Evolutionary conservation across 495 filamentous ascomycete species (phyloP).

Genomic region (Pyronema omphalodes): DNA sequence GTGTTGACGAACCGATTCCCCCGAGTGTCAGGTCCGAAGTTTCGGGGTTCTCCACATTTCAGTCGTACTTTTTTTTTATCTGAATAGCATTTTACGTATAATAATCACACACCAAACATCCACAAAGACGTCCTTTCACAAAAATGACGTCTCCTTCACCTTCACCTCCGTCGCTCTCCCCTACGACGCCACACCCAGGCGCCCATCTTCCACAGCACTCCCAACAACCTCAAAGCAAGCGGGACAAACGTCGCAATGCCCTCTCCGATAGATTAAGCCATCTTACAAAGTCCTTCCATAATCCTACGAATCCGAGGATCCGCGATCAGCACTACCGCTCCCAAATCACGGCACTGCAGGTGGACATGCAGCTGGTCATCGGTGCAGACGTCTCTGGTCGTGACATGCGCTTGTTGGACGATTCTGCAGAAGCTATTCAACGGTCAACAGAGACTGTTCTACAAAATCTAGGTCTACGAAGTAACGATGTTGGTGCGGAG

Average conservation of each 20-base stretch:
- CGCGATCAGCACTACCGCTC: conserved; percentile 71
- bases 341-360: conserved; percentile 71
- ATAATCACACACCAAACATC: not conserved
- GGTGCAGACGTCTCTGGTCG: conserved; percentile 56
- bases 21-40: not conserved
- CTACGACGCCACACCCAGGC: not conserved
- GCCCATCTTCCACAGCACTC: not conserved
- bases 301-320: conserved; percentile 33
- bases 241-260: conserved; percentile 68
- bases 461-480: conserved; percentile 28
- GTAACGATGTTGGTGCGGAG: conserved; percentile 43
- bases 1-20: not conserved
- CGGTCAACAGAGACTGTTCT: conserved; percentile 41
- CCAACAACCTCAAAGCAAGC: conserved; percentile 41
- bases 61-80: not conserved
- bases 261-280: conserved; percentile 56
- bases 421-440: conserved; percentile 44
- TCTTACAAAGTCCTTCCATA: conserved; percentile 54
- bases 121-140: not conserved
- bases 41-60: not conserved
- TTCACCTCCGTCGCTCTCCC: not conserved
- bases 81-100: not conserved
- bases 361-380: conserved; percentile 72
- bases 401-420: conserved; percentile 51
- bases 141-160: conserved; percentile 1